phyloP scores from a whole-genome alignment of 2,329 filamentous ascomycete genomes.

The Curvularia eragrostidis region DNA sequence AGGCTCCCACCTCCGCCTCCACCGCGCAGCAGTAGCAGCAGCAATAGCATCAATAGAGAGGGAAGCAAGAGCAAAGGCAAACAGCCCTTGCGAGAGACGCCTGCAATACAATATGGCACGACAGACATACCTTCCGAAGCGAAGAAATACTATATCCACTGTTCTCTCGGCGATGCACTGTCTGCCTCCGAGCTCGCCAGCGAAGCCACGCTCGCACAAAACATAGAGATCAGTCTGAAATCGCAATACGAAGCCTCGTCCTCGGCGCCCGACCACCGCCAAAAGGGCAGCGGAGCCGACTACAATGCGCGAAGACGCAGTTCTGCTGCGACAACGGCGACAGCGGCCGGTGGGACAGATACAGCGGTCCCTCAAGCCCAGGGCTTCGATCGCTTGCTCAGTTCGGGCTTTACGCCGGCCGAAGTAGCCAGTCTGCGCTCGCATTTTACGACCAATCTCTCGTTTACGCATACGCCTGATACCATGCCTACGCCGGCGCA shows the following conservation, averaged over 20 bases:
- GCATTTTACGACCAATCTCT: slow-evolving; percentile 87
- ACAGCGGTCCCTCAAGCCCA: slow-evolving; percentile 73
- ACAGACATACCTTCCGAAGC: slow-evolving; percentile 32
- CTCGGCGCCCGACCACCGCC: slow-evolving; percentile 18
- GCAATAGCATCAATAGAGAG: slow-evolving; percentile 8
- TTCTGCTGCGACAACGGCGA: slow-evolving; percentile 33
- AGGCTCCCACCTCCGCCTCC: slow-evolving; percentile 66
- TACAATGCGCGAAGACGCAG: slow-evolving; percentile 25
- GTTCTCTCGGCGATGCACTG: slow-evolving; percentile 83
- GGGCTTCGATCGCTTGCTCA: slow-evolving; percentile 86
- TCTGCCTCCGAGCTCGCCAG: slow-evolving; percentile 70
- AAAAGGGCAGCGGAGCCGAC: slow-evolving; percentile 20
- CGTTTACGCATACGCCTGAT: slow-evolving; percentile 82
- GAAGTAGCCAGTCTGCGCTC: slow-evolving; percentile 86
- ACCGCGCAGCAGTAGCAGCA: slow-evolving; percentile 37
- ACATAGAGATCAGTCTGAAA: slow-evolving; percentile 50
- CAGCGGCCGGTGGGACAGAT: slow-evolving; percentile 57
- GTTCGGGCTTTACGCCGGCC: slow-evolving; percentile 78
- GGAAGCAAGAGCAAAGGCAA: slow-evolving; percentile 70
- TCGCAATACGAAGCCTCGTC: slow-evolving; percentile 33
- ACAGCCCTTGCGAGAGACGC: slow-evolving; percentile 60
- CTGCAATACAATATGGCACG: slow-evolving; percentile 27
- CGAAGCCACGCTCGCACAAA: slow-evolving; percentile 61
- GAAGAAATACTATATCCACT: slow-evolving; percentile 84
- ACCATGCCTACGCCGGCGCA: slow-evolving; percentile 82